Percentiles rank a stretch among this genome's conserved stretches.
Evolutionary conservation across 768 basidiomycete species (phyloP).

Genomic region (Exsudoporus frostii): DNA sequence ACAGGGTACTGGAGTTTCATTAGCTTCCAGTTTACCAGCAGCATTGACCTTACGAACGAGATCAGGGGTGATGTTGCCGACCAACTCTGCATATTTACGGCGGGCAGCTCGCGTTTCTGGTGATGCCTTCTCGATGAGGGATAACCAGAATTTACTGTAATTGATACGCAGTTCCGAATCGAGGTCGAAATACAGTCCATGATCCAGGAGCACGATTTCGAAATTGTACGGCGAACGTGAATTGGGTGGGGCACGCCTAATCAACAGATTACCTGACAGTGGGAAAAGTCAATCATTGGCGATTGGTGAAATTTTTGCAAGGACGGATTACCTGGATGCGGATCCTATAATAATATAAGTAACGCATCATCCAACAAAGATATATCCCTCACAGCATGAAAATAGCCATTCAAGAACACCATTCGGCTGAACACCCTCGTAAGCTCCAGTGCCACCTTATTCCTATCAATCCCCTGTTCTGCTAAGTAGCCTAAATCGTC

Average conservation of each 20-base stretch:
- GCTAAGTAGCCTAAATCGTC: conserved; percentile 86
- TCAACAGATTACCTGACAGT: conserved; percentile 77
- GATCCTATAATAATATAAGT: conserved; percentile 53
- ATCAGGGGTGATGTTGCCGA: conserved; percentile 88
- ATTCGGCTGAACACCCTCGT: conserved; percentile 89
- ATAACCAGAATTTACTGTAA: conserved; percentile 87
- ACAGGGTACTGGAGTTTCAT: conserved; percentile 68
- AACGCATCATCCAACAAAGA: neutral
- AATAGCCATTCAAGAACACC: conserved; percentile 95
- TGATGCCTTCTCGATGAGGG: conserved; percentile 74
- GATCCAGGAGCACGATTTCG: conserved; percentile 92
- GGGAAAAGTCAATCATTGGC: neutral
- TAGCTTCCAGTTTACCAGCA: neutral
- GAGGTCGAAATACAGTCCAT: conserved; percentile 92
- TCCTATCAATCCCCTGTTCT: conserved; percentile 81
- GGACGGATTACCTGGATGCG: conserved; percentile 67
- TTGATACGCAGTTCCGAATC: conserved; percentile 75
- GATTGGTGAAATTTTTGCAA: neutral
- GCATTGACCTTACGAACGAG: conserved; percentile 48
- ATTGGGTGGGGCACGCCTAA: conserved; percentile 61
- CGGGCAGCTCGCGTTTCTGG: conserved; percentile 62
- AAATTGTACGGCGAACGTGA: conserved; percentile 90
- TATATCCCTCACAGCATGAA: conserved; percentile 63
- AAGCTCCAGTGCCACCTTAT: conserved; percentile 89
- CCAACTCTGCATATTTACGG: conserved; percentile 82